These are phyloP conservation scores for Ophiostoma montium DNA, from an alignment of 2,329 filamentous ascomycete species.

Conservation along the genomic window DNA sequence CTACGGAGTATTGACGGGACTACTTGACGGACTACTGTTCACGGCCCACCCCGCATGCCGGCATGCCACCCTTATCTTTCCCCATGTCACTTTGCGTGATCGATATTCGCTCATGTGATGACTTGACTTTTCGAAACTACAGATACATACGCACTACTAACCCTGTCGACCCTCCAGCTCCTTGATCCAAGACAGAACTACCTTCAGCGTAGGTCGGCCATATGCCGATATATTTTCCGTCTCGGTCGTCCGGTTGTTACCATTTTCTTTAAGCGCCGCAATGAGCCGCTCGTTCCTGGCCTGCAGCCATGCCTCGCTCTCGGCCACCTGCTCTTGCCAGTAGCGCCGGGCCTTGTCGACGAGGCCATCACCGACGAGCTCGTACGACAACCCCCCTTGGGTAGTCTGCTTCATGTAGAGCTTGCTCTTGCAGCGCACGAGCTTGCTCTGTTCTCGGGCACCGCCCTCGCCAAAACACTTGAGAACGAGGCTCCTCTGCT, in stretches of 20 bases:
- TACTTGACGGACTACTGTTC: background rate
- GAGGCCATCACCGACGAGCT: constrained; percentile 1
- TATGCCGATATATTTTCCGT: background rate
- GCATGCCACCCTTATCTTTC: too few relatives aligned
- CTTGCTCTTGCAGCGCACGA: constrained; percentile 9
- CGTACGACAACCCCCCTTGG: too few relatives aligned
- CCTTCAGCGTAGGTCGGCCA: constrained; percentile 6
- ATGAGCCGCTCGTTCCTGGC: background rate
- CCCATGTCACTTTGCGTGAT: background rate
- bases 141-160: background rate
- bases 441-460: constrained; percentile 8
- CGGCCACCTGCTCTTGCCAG: constrained; percentile 4
- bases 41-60: background rate
- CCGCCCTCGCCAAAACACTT: constrained; percentile 9
- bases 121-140: too few relatives aligned
- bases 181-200: constrained; percentile 1
- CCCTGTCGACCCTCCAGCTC: background rate
- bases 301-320: constrained; percentile 4
- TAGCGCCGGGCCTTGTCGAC: background rate
- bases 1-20: background rate
- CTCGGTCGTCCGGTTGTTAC: background rate
- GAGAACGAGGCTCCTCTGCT: constrained; percentile 9
- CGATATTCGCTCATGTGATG: background rate
- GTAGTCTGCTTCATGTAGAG: constrained; percentile 12
- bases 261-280: too few relatives aligned